Evolutionary conservation across 2,329 filamentous ascomycete species (phyloP).

Genomic region (Sporothrix inflata): DNA sequence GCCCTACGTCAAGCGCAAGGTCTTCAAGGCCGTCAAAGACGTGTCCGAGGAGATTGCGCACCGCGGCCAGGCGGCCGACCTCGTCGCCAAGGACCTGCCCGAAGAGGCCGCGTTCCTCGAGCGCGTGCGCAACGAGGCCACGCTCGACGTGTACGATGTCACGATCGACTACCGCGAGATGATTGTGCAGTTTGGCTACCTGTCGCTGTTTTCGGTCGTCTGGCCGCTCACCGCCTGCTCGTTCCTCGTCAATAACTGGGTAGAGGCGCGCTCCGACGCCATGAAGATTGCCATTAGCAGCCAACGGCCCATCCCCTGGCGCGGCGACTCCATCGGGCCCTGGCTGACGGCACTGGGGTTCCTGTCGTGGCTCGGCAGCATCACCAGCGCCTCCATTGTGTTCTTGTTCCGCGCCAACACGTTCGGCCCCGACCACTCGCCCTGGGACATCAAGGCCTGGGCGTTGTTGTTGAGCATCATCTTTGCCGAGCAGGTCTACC

Average conservation of each 20-base stretch:
- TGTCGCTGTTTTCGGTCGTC: conserved; percentile 87
- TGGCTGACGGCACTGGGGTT: conserved; percentile 87
- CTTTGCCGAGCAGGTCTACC: conserved; percentile 85
- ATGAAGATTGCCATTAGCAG: conserved; percentile 91
- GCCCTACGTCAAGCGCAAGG: conserved; percentile 79
- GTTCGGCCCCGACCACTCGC: conserved; percentile 66
- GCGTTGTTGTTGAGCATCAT: conserved; percentile 80
- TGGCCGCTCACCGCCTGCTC: conserved; percentile 92
- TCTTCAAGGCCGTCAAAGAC: conserved; percentile 77
- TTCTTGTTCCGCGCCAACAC: conserved; percentile 80
- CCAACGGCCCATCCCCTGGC: conserved; percentile 85
- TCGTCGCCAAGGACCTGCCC: conserved; percentile 60
- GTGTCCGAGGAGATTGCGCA: conserved; percentile 63
- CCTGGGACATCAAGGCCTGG: conserved; percentile 75
- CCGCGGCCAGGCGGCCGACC: conserved; percentile 53
- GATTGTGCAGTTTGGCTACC: conserved; percentile 84
- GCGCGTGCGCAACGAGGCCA: conserved; percentile 80
- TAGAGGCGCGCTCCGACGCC: conserved; percentile 86
- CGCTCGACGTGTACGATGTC: conserved; percentile 84
- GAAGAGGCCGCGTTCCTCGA: conserved; percentile 81
- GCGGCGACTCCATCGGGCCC: conserved; percentile 90
- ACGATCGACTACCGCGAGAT: conserved; percentile 90
- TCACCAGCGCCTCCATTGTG: conserved; percentile 84
- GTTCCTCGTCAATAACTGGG: conserved; percentile 94
- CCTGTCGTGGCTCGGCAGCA: conserved; percentile 88